Percentiles rank a stretch among this genome's conserved stretches.
Conservation (phyloP, 352 stramenopile species). For the Globisporangium emineosum region DNA sequence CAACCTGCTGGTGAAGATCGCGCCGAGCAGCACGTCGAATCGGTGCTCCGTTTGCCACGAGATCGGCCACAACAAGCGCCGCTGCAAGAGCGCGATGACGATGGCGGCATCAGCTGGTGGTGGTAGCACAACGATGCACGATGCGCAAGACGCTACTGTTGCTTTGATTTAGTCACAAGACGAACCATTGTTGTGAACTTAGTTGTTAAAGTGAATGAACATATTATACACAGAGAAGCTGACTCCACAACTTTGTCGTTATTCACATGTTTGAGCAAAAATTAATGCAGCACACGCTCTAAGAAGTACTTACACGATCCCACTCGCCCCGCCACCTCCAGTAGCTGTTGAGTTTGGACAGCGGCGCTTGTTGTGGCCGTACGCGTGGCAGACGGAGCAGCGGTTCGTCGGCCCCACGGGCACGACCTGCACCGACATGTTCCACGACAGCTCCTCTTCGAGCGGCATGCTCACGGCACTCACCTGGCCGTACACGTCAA, state of each 20-base stretch:
- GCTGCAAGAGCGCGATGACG: conserved; percentile 20
- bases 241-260: not conserved
- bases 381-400: conserved; percentile 41
- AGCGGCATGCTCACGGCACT: conserved; percentile 34
- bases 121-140: not conserved
- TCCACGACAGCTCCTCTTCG: conserved; percentile 41
- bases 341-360: not conserved
- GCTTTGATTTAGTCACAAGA: not conserved
- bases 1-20: conserved; percentile 36
- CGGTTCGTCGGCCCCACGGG: conserved; percentile 25
- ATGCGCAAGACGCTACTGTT: not conserved
- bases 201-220: not conserved
- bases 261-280: not conserved
- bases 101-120: not conserved
- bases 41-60: conserved; percentile 43
- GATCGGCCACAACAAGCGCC: conserved; percentile 40
- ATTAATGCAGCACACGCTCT: not conserved
- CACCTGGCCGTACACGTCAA: conserved; percentile 27
- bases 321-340: not conserved
- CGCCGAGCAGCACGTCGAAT: conserved; percentile 21
- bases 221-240: not conserved
- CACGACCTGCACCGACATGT: conserved; percentile 37
- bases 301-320: not conserved
- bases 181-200: not conserved
- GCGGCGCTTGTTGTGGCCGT: conserved; percentile 39